Evolutionary conservation across 78 protist species (phyloP).

Genomic region (Monosiga brevicollis): DNA sequence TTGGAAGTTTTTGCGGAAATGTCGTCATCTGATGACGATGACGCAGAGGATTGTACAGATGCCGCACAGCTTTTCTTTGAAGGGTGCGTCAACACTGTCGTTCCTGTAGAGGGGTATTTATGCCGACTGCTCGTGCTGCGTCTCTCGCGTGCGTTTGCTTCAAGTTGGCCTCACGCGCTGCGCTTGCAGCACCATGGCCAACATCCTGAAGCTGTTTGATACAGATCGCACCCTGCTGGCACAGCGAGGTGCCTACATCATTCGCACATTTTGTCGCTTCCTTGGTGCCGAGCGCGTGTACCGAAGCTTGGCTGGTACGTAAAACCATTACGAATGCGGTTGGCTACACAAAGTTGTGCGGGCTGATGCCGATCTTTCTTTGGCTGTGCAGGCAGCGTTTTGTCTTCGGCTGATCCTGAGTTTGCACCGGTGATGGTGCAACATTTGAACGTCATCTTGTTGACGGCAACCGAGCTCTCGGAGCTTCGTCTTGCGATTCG

Average conservation of each 20-base stretch:
- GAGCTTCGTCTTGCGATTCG: slow-evolving; percentile 40
- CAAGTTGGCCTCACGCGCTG: too few species aligned
- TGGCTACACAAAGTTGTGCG: too few species aligned
- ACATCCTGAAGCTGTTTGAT: not conserved
- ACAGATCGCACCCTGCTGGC: not conserved
- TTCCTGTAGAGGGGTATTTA: too few species aligned
- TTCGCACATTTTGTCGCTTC: not conserved
- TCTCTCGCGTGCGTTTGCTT: too few species aligned
- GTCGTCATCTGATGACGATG: too few species aligned
- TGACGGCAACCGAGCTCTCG: slow-evolving; percentile 60
- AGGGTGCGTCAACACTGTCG: too few species aligned
- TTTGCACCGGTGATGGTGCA: slow-evolving; percentile 63
- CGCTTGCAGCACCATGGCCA: slow-evolving; percentile 20
- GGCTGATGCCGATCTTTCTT: too few species aligned
- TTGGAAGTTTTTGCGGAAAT: too few species aligned
- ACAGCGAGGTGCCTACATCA: not conserved
- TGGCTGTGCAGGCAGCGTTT: slow-evolving; percentile 22
- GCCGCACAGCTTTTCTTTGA: too few species aligned
- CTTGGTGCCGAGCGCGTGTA: not conserved
- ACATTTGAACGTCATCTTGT: slow-evolving; percentile 63
- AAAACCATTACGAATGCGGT: too few species aligned
- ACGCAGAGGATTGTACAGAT: too few species aligned
- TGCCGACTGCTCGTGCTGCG: too few species aligned
- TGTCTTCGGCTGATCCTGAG: slow-evolving; percentile 32
- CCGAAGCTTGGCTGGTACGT: not conserved